These are phyloP conservation scores for Colletotrichum sp. DNA, from an alignment of 2,329 filamentous ascomycete species.

Conservation along the genomic window DNA sequence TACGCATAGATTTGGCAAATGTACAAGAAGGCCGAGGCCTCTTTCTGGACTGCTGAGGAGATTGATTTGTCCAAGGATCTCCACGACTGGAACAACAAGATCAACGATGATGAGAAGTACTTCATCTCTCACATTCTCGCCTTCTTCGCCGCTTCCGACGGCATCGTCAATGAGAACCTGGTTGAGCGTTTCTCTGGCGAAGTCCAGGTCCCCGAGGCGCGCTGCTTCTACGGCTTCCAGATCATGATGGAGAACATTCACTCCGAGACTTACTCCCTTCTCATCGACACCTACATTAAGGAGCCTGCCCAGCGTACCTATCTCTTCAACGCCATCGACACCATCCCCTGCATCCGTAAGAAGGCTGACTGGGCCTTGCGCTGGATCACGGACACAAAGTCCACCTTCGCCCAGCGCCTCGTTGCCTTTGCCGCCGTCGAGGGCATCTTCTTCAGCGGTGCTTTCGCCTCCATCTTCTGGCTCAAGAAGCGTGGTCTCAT, in stretches of 20 bases:
- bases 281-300: conserved; percentile 99
- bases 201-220: conserved; percentile 96
- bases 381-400: conserved; percentile 94
- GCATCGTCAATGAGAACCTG: conserved; percentile 99
- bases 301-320: conserved; percentile 92
- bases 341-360: conserved; percentile 96
- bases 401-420: conserved; percentile 92
- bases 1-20: conserved; percentile 92
- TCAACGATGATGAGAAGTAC: conserved; percentile 97
- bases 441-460: conserved; percentile 99
- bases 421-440: conserved; percentile 97
- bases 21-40: conserved; percentile 99
- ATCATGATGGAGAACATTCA: conserved; percentile 99
- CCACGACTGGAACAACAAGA: conserved; percentile 98
- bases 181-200: conserved; percentile 97
- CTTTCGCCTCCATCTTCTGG: conserved; percentile 99
- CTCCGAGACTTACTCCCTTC: conserved; percentile 98
- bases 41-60: conserved; percentile 99
- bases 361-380: conserved; percentile 97
- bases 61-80: conserved; percentile 99
- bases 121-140: conserved; percentile 98
- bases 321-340: conserved; percentile 98
- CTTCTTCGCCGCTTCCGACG: conserved; percentile 98
- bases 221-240: conserved; percentile 99
- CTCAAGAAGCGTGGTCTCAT: conserved; percentile 99